A percentile compares a stretch with the other conserved stretches of the same genome.
Evolutionary conservation across 257 asterid species (phyloP).

Genomic region (Nicotiana attenuata): DNA sequence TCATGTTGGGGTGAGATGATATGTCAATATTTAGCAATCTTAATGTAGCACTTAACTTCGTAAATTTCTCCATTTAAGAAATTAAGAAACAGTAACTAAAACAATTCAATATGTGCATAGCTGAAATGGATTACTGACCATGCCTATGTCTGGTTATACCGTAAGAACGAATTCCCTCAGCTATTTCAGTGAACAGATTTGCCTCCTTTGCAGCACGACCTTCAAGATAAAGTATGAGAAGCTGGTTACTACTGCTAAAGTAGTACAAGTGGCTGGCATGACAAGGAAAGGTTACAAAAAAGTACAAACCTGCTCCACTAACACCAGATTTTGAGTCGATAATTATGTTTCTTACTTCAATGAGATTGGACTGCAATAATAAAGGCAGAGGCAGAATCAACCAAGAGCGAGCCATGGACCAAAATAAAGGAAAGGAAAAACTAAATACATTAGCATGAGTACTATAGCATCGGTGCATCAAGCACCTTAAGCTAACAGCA

Average conservation of each 20-base stretch:
- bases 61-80: background rate
- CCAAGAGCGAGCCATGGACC: background rate
- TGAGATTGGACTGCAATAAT: conserved; percentile 68
- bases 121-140: conserved; percentile 45
- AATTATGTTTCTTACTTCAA: conserved; percentile 68
- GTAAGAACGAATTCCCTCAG: conserved; percentile 91
- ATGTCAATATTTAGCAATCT: background rate
- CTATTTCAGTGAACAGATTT: conserved; percentile 89
- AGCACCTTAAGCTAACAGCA: background rate
- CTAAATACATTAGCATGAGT: background rate
- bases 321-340: conserved; percentile 96
- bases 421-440: background rate
- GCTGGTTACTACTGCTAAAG: background rate
- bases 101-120: background rate
- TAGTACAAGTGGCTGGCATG: background rate
- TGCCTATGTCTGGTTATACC: conserved; percentile 89
- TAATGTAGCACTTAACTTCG: background rate
- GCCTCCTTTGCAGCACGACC: conserved; percentile 98
- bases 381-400: background rate
- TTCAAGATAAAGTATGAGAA: conserved; percentile 23
- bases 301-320: conserved; percentile 88
- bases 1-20: background rate
- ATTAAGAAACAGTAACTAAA: background rate
- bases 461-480: background rate
- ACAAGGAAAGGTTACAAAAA: conserved; percentile 2